phyloP scores from a whole-genome alignment of 2,329 filamentous ascomycete genomes.

The Chrysosporium keratinophilum region DNA sequence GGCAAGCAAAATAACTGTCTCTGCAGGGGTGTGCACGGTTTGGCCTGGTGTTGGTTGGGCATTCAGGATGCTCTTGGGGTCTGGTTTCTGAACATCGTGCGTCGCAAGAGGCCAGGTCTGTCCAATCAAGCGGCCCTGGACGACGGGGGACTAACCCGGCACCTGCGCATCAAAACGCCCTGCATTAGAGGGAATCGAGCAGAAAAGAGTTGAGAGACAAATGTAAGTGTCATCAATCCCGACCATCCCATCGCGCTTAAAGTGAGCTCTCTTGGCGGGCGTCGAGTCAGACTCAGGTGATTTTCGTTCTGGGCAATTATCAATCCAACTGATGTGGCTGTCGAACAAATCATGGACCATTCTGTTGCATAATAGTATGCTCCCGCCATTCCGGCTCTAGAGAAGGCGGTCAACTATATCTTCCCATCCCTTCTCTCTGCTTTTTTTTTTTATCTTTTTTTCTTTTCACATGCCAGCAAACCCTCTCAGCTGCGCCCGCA shows the following conservation, averaged over 20 bases:
- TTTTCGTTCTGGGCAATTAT: not conserved
- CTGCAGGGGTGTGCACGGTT: not conserved
- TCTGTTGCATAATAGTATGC: not conserved
- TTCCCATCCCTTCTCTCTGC: too few relatives aligned
- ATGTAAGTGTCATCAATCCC: slow-evolving; percentile 4
- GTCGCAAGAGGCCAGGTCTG: not conserved
- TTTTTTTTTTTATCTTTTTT: too few relatives aligned
- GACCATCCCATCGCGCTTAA: not conserved
- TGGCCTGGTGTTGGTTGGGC: slow-evolving; percentile 3
- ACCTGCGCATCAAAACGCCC: not conserved
- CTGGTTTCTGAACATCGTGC: slow-evolving; percentile 5
- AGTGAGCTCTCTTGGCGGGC: too few relatives aligned
- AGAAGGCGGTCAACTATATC: not conserved
- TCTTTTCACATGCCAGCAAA: too few relatives aligned
- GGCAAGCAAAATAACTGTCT: not conserved
- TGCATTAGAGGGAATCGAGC: not conserved
- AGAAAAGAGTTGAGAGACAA: not conserved
- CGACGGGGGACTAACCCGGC: not conserved
- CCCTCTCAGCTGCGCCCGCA: too few relatives aligned
- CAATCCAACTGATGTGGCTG: not conserved
- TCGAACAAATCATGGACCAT: not conserved
- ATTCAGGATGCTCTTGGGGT: not conserved
- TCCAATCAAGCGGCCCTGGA: slow-evolving; percentile 1
- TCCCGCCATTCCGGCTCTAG: not conserved
- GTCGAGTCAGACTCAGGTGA: slow-evolving; percentile 1